Evolutionary conservation across 306 rosid genomes (phyloP), one percentile per base, ranked within the genome.

Genomic region (Styphnolobium japonicum): DNA sequence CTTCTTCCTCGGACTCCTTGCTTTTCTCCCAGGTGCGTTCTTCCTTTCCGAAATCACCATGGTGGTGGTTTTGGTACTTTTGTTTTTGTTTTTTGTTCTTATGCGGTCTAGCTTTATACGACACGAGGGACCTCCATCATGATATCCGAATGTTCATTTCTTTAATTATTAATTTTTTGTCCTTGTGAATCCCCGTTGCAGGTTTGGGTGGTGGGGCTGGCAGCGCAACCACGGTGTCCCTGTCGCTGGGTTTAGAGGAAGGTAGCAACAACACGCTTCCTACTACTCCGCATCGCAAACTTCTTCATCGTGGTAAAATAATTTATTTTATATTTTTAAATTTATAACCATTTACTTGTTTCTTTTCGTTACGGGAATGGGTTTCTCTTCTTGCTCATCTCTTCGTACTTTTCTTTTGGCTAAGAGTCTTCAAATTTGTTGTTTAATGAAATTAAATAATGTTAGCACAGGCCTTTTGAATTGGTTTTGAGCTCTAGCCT

Each of bases 261-360:
- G 78, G 60, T 21, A 40, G n/a, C 34, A 86, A 56, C 61, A 31
- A 0, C 58, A 33, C 79, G 12, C 33, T 67, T 9, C 25, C 33
- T 16, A 15, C 12, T 6, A 15, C 12, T 6, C 42, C 88, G 3
- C 96, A 90, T 84, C 97, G 99, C 42, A 95, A 87, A 67, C 98
- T 95, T 67, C 71, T 74, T 11, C 31, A 4, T 22, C 62, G 81
- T 62, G 88, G 87, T 82, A 53, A 37, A n/a, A 40, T 25, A 18
- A 1, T 42, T 27, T 23, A 22, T 15, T 15, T 8, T 33, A 5
- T 2, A 0, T 2, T 46, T 62, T 11, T 10, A 9, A 11, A 29
- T 14, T 46, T 46, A 2, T 52, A 1, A 19, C 61, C 15, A 22
- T 19, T 63, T 34, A 9, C 0, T n/a, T 53, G 36, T 18, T 22